Percentiles rank a stretch among this genome's conserved stretches.
phyloP scores from a whole-genome alignment of 139 green algal genomes.

The Marvania coccoides region DNA sequence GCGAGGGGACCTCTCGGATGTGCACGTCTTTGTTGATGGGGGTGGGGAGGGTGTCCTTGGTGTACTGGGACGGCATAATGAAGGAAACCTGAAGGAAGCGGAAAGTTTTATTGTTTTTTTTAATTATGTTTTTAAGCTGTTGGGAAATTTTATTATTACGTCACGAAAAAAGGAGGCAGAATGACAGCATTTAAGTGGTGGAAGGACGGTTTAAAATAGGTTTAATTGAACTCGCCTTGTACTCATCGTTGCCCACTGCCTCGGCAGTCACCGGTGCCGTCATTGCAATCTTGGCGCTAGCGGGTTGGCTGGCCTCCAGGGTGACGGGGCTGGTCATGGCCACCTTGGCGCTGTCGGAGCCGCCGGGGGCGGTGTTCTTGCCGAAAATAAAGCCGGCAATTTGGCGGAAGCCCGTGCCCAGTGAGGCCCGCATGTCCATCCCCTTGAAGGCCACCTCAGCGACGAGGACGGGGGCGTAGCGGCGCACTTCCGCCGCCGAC shows the following conservation, averaged over 20 bases:
- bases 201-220: too few relatives aligned
- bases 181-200: too few relatives aligned
- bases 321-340: conserved; percentile 60
- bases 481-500: conserved; percentile 21
- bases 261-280: conserved; percentile 21
- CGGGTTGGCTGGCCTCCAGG: conserved; percentile 21
- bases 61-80: conserved; percentile 60
- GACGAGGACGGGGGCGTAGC: conserved; percentile 40
- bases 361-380: conserved; percentile 29
- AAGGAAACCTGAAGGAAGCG: conserved; percentile 33
- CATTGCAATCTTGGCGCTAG: conserved; percentile 28
- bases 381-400: conserved; percentile 62
- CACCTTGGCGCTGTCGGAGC: conserved; percentile 14
- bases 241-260: background rate
- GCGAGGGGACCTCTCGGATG: conserved; percentile 33
- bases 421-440: conserved; percentile 19
- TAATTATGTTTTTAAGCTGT: background rate
- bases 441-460: conserved; percentile 33
- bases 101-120: too few relatives aligned
- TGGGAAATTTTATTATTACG: background rate
- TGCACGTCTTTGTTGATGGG: conserved; percentile 40
- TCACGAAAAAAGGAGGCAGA: too few relatives aligned
- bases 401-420: conserved; percentile 36
- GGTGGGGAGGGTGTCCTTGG: conserved; percentile 39
- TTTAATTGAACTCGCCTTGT: background rate